These are phyloP conservation scores for Avena eriantha DNA, from an alignment of 176 grass and related monocot species.

Conservation along the genomic window DNA sequence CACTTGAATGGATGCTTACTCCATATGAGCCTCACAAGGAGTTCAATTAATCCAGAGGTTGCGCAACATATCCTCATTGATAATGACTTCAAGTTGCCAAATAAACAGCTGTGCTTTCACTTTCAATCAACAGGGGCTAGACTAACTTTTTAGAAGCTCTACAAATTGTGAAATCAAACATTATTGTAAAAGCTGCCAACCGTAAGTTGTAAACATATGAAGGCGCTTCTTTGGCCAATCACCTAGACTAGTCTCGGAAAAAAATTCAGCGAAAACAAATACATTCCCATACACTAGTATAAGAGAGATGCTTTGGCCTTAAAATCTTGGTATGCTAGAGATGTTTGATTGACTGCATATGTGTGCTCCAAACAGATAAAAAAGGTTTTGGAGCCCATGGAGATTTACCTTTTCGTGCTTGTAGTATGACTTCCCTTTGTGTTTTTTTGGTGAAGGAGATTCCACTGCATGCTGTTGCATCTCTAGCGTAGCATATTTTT, in stretches of 20 bases:
- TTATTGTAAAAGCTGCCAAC: neutral
- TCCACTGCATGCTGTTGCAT: conserved; percentile 23
- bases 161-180: neutral
- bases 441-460: neutral
- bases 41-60: neutral
- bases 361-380: neutral
- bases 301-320: neutral
- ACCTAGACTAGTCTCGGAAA: neutral
- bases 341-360: neutral
- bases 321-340: conserved; percentile 10
- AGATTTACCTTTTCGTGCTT: neutral
- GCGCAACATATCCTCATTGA: neutral
- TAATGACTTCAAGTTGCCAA: neutral
- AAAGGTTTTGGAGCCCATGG: neutral
- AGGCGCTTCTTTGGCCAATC: neutral
- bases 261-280: neutral
- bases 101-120: neutral
- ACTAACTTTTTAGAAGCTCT: neutral
- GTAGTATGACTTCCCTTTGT: neutral
- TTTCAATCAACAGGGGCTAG: neutral
- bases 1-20: too few species aligned
- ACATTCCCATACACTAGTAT: neutral
- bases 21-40: neutral
- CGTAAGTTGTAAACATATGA: neutral
- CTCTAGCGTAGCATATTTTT: neutral